Evolutionary conservation across 1,284 basidiomycete genomes (phyloP).

Genomic region (Lentinus polychrous): DNA sequence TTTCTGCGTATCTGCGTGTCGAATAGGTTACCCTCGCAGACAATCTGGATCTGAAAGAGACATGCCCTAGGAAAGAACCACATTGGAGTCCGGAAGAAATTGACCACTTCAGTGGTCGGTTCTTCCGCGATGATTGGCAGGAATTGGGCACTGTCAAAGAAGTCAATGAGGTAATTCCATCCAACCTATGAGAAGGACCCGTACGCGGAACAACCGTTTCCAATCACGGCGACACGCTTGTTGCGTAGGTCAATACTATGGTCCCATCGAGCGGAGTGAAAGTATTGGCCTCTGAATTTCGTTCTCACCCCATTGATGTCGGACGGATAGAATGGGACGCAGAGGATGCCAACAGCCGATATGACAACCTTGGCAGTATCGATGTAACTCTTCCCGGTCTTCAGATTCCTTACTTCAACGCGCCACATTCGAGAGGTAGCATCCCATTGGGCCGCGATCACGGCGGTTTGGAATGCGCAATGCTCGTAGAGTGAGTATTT

Average conservation of each 20-base stretch:
- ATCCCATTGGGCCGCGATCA: constrained; percentile 36
- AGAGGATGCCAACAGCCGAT: constrained; percentile 37
- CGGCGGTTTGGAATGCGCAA: constrained; percentile 26
- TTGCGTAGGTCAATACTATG: constrained; percentile 25
- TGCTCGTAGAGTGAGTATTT: constrained; percentile 19
- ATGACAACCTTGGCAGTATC: constrained; percentile 30
- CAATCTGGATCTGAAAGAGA: neutral
- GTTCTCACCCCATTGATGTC: constrained; percentile 30
- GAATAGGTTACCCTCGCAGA: neutral
- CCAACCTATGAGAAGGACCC: constrained; percentile 3
- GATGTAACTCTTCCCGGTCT: constrained; percentile 17
- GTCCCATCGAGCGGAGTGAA: constrained; percentile 34
- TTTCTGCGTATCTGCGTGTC: constrained; percentile 21
- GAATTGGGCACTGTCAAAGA: constrained; percentile 32
- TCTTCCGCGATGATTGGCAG: constrained; percentile 36
- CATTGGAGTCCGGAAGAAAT: constrained; percentile 40
- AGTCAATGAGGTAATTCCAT: too few species aligned
- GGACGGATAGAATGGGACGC: constrained; percentile 30
- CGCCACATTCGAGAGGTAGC: constrained; percentile 24
- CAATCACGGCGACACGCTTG: constrained; percentile 33
- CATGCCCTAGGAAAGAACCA: constrained; percentile 34
- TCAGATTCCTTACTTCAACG: constrained; percentile 25
- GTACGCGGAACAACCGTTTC: constrained; percentile 31
- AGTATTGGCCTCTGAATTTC: constrained; percentile 34
- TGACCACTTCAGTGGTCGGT: constrained; percentile 30